Conservation (phyloP, 2,329 filamentous ascomycete species). For the Leptosphaerulina australis region DNA sequence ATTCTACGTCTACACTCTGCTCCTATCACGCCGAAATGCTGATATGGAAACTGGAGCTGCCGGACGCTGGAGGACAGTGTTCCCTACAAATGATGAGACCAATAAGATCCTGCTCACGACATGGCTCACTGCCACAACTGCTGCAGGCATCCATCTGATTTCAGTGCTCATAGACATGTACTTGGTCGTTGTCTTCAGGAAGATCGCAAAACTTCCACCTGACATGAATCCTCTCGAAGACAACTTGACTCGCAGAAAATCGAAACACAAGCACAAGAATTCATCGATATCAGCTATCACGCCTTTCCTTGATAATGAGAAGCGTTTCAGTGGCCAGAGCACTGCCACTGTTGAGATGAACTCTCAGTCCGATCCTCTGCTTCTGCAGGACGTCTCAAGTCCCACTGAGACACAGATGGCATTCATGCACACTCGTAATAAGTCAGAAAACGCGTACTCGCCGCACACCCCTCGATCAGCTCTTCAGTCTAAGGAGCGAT, state of each 20-base stretch:
- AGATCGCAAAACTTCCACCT: slow-evolving; percentile 80
- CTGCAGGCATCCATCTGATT: slow-evolving; percentile 71
- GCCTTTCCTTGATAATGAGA: slow-evolving; percentile 60
- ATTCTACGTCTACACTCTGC: slow-evolving; percentile 66
- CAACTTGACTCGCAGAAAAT: slow-evolving; percentile 73
- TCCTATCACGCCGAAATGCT: slow-evolving; percentile 61
- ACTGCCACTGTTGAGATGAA: slow-evolving; percentile 48
- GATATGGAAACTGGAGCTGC: slow-evolving; percentile 52
- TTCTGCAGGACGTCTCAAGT: slow-evolving; percentile 34
- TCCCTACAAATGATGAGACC: slow-evolving; percentile 62
- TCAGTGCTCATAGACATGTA: slow-evolving; percentile 75
- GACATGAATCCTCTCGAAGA: slow-evolving; percentile 95
- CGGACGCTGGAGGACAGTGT: slow-evolving; percentile 71
- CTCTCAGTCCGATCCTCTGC: slow-evolving; percentile 41
- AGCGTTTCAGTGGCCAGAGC: slow-evolving; percentile 61
- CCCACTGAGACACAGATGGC: slow-evolving; percentile 63
- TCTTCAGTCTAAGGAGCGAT: slow-evolving; percentile 58
- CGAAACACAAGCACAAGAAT: slow-evolving; percentile 75
- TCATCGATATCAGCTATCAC: slow-evolving; percentile 57
- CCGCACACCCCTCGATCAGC: slow-evolving; percentile 58
- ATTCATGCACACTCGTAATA: slow-evolving; percentile 80
- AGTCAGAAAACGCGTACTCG: slow-evolving; percentile 61
- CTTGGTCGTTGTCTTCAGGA: slow-evolving; percentile 77
- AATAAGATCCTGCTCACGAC: slow-evolving; percentile 68
- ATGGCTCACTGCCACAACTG: slow-evolving; percentile 70